Percentiles rank a stretch among this genome's conserved stretches.
Evolutionary conservation across 1,284 basidiomycete genomes (phyloP).

Genomic region (Ceratobasidium papillatum): DNA sequence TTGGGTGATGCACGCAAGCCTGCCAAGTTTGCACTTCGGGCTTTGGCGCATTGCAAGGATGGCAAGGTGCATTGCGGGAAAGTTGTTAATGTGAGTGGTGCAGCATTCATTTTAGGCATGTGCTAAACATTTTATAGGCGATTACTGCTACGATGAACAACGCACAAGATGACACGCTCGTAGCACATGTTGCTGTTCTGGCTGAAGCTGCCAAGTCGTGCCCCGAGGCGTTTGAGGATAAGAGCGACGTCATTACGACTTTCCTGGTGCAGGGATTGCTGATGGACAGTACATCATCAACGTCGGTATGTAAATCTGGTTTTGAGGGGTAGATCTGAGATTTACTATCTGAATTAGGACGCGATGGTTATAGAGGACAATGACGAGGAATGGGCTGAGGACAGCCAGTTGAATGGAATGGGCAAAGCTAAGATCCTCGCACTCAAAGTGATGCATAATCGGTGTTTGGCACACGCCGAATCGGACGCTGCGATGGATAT

Average conservation of each 20-base stretch:
- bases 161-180: constrained; percentile 63
- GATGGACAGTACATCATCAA: constrained; percentile 51
- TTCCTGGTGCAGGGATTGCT: constrained; percentile 80
- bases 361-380: constrained; percentile 63
- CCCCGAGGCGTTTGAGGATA: constrained; percentile 77
- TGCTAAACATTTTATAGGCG: constrained; percentile 53
- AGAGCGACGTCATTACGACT: constrained; percentile 74
- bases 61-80: constrained; percentile 61
- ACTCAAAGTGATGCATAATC: constrained; percentile 81
- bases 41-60: constrained; percentile 70
- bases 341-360: constrained; percentile 48
- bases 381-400: constrained; percentile 75
- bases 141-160: constrained; percentile 66
- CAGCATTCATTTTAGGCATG: background rate
- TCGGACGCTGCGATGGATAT: constrained; percentile 70
- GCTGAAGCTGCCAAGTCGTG: constrained; percentile 77
- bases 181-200: constrained; percentile 75
- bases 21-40: constrained; percentile 88
- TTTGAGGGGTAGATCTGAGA: constrained; percentile 9
- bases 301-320: background rate
- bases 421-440: constrained; percentile 75
- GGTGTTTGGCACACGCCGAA: constrained; percentile 73
- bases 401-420: constrained; percentile 64
- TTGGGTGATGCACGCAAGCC: constrained; percentile 69
- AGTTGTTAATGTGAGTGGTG: constrained; percentile 70